Conservation (phyloP, 176 grass and related monocot genomes). For the Oryza longistaminata region DNA sequence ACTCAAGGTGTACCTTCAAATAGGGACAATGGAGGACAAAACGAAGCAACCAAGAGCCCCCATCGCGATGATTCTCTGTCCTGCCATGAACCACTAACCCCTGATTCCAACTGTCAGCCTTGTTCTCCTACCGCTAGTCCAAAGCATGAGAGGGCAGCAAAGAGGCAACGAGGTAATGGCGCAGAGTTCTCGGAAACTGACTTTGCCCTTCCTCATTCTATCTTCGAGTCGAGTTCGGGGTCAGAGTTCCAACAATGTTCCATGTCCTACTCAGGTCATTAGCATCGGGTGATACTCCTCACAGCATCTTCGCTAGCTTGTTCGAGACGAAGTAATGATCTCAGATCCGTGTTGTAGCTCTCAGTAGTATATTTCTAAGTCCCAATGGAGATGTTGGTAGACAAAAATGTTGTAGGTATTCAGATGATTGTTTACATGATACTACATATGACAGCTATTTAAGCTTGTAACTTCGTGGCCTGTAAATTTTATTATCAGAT, state of each 20-base stretch:
- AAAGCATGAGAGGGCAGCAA: conserved; percentile 54
- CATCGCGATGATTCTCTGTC: conserved; percentile 53
- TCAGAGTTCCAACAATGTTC: conserved; percentile 63
- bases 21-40: conserved; percentile 35
- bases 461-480: conserved; percentile 30
- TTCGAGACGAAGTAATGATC: conserved; percentile 33
- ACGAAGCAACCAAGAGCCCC: conserved; percentile 45
- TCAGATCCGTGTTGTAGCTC: conserved; percentile 20
- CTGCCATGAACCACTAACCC: conserved; percentile 61
- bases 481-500: conserved; percentile 29
- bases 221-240: conserved; percentile 77
- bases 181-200: conserved; percentile 43
- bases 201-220: conserved; percentile 52
- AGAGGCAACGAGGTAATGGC: conserved; percentile 42
- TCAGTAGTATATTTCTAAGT: conserved; percentile 30
- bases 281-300: conserved; percentile 11
- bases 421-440: conserved; percentile 38
- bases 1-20: conserved; percentile 47
- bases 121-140: conserved; percentile 57
- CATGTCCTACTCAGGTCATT: conserved; percentile 45
- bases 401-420: conserved; percentile 45
- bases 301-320: conserved; percentile 3
- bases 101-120: conserved; percentile 70
- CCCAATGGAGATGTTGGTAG: conserved; percentile 25
- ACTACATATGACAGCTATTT: conserved; percentile 37